Conservation (phyloP, 163 green algal genomes). For the Volvox carteri region DNA sequence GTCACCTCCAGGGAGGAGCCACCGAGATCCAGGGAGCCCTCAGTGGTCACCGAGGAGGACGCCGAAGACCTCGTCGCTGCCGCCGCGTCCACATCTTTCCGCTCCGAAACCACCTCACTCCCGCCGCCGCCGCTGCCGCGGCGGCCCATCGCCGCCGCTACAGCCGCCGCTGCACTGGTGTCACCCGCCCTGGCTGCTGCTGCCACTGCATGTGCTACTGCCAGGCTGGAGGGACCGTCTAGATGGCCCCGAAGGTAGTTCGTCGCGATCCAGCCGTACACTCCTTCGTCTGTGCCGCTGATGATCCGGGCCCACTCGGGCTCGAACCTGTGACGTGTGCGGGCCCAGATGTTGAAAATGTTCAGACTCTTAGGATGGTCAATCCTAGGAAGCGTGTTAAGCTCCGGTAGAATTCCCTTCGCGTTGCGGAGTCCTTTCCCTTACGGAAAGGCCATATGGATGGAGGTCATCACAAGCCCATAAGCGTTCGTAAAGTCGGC, state of each 20-base stretch:
- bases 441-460: no score
- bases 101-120: constrained; percentile 20
- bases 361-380: no score
- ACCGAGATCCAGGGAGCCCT: constrained; percentile 86
- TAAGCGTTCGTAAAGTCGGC: no score
- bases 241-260: constrained; percentile 80
- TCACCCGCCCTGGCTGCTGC: background rate
- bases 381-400: no score
- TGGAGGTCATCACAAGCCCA: no score
- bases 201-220: constrained; percentile 16
- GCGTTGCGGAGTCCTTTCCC: no score
- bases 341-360: no score
- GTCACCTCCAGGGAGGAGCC: constrained; percentile 89
- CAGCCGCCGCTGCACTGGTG: background rate
- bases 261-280: constrained; percentile 88
- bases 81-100: background rate
- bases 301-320: constrained; percentile 77
- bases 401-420: no score
- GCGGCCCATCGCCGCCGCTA: constrained; percentile 13
- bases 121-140: constrained; percentile 14
- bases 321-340: constrained; percentile 79
- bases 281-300: constrained; percentile 81
- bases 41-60: background rate
- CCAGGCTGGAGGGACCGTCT: background rate
- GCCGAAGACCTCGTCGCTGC: background rate